A percentile compares a stretch with the other conserved stretches of the same genome.
These are phyloP conservation scores for Mycena metata DNA, from an alignment of 768 basidiomycete genomes.

Conservation along the genomic window DNA sequence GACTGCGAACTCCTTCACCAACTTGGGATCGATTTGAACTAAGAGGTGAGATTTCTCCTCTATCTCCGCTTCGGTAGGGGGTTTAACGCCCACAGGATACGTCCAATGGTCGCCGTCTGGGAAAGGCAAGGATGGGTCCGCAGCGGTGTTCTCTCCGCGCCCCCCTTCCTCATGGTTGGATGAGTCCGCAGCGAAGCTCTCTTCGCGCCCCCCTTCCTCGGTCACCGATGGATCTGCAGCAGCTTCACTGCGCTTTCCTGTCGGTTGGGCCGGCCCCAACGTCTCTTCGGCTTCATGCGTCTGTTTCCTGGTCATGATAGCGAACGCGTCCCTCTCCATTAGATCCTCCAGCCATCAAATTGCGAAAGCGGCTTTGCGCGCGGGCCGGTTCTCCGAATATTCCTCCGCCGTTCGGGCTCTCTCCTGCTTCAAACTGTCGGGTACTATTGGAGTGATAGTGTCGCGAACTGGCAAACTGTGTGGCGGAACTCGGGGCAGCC, in stretches of 20 bases:
- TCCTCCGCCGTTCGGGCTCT: too few relatives aligned
- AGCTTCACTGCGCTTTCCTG: too few relatives aligned
- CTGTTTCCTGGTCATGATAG: background rate
- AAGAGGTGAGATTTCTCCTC: background rate
- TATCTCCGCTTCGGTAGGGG: background rate
- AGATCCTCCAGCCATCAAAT: constrained; percentile 2
- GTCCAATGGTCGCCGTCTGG: too few relatives aligned
- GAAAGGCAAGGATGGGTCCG: too few relatives aligned
- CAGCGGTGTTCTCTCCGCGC: too few relatives aligned
- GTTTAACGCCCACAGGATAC: too few relatives aligned
- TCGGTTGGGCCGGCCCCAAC: too few relatives aligned
- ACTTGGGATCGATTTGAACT: background rate
- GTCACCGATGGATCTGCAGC: too few relatives aligned
- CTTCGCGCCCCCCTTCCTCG: too few relatives aligned
- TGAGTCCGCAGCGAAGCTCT: background rate
- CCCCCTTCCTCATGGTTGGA: too few relatives aligned
- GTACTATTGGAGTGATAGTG: background rate
- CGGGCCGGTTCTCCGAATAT: background rate
- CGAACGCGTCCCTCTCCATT: background rate
- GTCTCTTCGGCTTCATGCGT: background rate
- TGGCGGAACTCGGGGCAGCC: background rate
- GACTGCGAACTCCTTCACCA: background rate
- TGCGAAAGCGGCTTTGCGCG: background rate
- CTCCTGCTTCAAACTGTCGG: background rate
- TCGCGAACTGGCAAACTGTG: background rate